phyloP scores from a whole-genome alignment of 805 yeast species.

The Ogataea nonfermentans region DNA sequence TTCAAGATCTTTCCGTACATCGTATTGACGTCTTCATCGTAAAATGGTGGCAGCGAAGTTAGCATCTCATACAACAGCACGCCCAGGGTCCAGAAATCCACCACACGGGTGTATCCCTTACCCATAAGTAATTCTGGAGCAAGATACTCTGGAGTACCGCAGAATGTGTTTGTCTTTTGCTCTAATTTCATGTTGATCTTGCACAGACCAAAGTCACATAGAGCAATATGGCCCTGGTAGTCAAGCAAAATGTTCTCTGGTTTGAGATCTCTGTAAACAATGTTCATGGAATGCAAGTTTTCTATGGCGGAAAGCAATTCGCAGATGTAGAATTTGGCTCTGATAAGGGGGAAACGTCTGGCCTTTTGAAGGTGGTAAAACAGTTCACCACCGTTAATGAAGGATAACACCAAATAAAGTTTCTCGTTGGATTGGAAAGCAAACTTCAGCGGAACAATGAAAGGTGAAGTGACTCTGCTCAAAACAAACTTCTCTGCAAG shows the following conservation, averaged over 20 bases:
- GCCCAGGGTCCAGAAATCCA: conserved; percentile 99
- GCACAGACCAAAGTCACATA: conserved; percentile 96
- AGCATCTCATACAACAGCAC: conserved; percentile 92
- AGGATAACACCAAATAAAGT: conserved; percentile 83
- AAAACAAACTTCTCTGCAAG: conserved; percentile 94
- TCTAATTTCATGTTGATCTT: conserved; percentile 90
- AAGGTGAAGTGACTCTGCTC: conserved; percentile 90
- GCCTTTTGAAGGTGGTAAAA: conserved; percentile 92
- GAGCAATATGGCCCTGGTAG: conserved; percentile 95
- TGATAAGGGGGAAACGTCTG: conserved; percentile 81
- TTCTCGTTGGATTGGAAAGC: conserved; percentile 97
- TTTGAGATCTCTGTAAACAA: conserved; percentile 91
- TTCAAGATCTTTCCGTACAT: conserved; percentile 94
- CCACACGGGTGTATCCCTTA: conserved; percentile 92
- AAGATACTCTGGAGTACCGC: conserved; percentile 97
- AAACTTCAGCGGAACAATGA: conserved; percentile 93
- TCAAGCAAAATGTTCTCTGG: conserved; percentile 94
- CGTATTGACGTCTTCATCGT: conserved; percentile 86
- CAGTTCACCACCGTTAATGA: conserved; percentile 95
- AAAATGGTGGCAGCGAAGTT: conserved; percentile 95
- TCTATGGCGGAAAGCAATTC: conserved; percentile 92
- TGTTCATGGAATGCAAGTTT: conserved; percentile 84
- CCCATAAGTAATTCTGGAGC: conserved; percentile 93
- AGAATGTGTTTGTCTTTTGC: conserved; percentile 85
- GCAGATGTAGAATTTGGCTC: conserved; percentile 92